These are phyloP conservation scores for Orbilia oligospora DNA, from an alignment of 2,329 filamentous ascomycete genomes.

Conservation along the genomic window DNA sequence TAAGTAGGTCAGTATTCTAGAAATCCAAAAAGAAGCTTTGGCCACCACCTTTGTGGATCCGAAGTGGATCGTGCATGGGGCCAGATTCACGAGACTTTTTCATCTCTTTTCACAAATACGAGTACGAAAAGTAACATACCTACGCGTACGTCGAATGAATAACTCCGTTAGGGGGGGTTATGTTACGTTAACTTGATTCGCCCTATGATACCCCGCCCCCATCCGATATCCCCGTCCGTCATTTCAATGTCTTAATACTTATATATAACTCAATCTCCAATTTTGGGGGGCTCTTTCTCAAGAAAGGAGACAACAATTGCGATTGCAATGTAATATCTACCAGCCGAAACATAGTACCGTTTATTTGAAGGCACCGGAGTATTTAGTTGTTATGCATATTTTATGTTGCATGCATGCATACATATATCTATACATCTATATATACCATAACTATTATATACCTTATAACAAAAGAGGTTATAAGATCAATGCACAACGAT, in stretches of 20 bases:
- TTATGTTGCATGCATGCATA: background rate
- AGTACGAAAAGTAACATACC: conserved; percentile 12
- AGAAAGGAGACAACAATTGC: too few relatives aligned
- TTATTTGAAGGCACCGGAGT: background rate
- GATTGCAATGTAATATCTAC: conserved; percentile 1
- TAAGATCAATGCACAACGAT: too few relatives aligned
- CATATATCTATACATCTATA: too few relatives aligned
- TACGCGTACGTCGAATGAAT: too few relatives aligned
- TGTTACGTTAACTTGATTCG: background rate
- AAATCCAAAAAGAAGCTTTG: conserved; percentile 42
- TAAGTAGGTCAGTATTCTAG: conserved; percentile 21
- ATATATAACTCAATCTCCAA: conserved; percentile 27
- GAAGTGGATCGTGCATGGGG: conserved; percentile 30
- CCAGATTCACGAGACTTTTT: conserved; percentile 2
- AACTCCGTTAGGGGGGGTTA: background rate
- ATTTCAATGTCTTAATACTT: conserved; percentile 9
- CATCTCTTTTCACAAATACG: conserved; percentile 34
- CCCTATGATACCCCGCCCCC: too few relatives aligned
- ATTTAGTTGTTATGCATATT: conserved; percentile 11
- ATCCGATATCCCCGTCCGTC: background rate
- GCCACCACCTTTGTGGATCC: conserved; percentile 22
- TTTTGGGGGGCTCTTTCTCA: background rate
- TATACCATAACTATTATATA: too few relatives aligned
- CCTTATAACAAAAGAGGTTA: too few relatives aligned
- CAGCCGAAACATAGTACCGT: background rate